Evolutionary conservation across 352 stramenopile genomes (phyloP).

Genomic region (Thraustochytrium sp.): DNA sequence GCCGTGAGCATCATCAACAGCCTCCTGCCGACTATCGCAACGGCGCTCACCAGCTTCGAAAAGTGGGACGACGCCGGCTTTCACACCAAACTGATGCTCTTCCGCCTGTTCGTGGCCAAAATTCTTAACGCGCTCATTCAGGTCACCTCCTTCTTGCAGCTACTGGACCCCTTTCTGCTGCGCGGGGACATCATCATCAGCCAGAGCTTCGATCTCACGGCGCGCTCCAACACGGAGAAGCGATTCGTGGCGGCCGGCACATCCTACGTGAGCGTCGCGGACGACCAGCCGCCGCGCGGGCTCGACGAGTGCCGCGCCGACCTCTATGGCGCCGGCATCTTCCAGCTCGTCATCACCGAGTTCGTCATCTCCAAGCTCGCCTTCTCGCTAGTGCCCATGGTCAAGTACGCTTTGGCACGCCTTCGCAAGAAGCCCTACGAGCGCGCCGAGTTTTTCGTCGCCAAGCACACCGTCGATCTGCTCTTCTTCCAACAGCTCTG

Average conservation of each 20-base stretch:
- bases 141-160: constrained; percentile 63
- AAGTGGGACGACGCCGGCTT: constrained; percentile 70
- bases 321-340: constrained; percentile 60
- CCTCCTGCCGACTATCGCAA: constrained; percentile 62
- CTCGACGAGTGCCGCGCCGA: constrained; percentile 60
- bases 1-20: constrained; percentile 68
- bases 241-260: constrained; percentile 56
- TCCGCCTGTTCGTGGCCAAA: constrained; percentile 69
- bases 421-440: constrained; percentile 47
- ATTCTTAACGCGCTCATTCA: constrained; percentile 72
- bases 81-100: constrained; percentile 71
- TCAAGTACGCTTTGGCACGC: constrained; percentile 48
- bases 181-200: constrained; percentile 50
- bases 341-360: constrained; percentile 66
- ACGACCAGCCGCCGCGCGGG: constrained; percentile 57
- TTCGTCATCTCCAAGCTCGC: constrained; percentile 65
- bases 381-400: constrained; percentile 50
- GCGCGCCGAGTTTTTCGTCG: constrained; percentile 65
- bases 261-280: constrained; percentile 67
- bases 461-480: constrained; percentile 70
- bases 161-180: constrained; percentile 64
- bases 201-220: constrained; percentile 47
- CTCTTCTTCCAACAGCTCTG: constrained; percentile 69
- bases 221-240: constrained; percentile 55
- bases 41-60: constrained; percentile 62